These are phyloP conservation scores for Pythium phragmiticola DNA, from an alignment of 352 stramenopile genomes.

Conservation along the genomic window DNA sequence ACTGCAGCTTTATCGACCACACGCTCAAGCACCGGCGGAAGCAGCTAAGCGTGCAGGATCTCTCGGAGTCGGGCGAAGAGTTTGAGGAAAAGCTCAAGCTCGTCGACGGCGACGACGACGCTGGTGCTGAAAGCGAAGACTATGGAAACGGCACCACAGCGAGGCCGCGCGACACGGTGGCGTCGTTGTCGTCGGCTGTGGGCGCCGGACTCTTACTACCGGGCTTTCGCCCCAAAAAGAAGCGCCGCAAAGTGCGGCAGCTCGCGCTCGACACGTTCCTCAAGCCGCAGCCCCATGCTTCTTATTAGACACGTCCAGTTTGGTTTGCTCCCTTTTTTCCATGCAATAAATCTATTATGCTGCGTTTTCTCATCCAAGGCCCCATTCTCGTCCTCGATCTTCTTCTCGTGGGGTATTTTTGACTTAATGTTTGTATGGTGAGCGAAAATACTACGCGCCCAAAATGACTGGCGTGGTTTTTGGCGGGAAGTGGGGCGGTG, in stretches of 20 bases:
- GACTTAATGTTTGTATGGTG: constrained; percentile 29
- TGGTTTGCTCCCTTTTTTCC: no score
- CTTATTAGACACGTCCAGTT: constrained; percentile 15
- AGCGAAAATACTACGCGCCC: constrained; percentile 1
- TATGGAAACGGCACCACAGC: neutral
- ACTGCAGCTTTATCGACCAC: constrained; percentile 57
- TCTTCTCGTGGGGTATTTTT: neutral
- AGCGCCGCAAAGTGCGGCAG: constrained; percentile 51
- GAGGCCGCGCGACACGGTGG: neutral
- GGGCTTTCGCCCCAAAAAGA: constrained; percentile 36
- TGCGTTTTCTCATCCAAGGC: neutral
- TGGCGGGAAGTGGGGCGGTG: constrained; percentile 21
- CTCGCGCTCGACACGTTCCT: constrained; percentile 56
- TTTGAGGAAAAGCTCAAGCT: constrained; percentile 25
- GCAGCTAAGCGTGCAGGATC: constrained; percentile 31
- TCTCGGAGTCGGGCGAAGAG: constrained; percentile 44
- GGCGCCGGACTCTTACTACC: constrained; percentile 25
- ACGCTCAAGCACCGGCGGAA: constrained; percentile 18
- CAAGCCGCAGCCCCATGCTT: constrained; percentile 20
- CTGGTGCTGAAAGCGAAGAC: neutral
- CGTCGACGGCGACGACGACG: constrained; percentile 18
- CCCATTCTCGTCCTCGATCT: neutral
- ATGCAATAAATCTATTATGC: neutral
- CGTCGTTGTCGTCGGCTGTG: neutral
- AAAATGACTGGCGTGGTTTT: constrained; percentile 20